Percentiles rank a stretch among this genome's conserved stretches.
phyloP scores from a whole-genome alignment of 2,329 filamentous ascomycete genomes.

The Cryphonectria carpinicola region DNA sequence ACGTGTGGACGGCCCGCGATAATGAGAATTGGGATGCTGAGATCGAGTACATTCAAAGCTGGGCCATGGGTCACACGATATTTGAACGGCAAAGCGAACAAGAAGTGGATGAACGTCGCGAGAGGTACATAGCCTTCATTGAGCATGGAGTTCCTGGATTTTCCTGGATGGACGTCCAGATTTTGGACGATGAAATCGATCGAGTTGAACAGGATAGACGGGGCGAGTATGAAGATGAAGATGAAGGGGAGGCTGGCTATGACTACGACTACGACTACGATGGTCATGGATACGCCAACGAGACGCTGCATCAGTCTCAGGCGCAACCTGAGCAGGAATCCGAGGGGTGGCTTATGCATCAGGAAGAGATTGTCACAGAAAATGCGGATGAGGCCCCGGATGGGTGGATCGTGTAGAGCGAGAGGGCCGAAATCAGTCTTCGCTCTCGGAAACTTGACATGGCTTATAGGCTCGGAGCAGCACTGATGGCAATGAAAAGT shows the following conservation, averaged over 20 bases:
- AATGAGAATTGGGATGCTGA: conserved; percentile 8
- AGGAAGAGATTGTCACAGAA: conserved; percentile 23
- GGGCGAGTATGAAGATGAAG: neutral
- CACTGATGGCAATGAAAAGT: too few relatives aligned
- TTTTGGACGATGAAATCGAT: conserved; percentile 8
- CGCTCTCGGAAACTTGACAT: conserved; percentile 19
- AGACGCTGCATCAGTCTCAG: neutral
- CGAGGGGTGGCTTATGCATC: conserved; percentile 24
- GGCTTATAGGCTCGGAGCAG: conserved; percentile 16
- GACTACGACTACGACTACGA: conserved; percentile 1
- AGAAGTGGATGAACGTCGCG: conserved; percentile 1
- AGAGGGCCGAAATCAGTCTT: conserved; percentile 12
- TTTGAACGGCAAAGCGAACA: neutral
- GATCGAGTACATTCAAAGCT: neutral
- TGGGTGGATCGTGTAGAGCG: neutral
- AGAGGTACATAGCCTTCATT: conserved; percentile 24
- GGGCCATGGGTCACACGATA: neutral
- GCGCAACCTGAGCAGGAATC: neutral
- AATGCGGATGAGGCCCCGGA: neutral
- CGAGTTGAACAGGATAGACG: neutral
- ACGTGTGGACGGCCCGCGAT: conserved; percentile 22
- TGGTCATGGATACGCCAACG: neutral
- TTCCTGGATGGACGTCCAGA: conserved; percentile 5
- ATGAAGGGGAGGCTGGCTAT: conserved; percentile 2
- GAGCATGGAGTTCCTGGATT: conserved; percentile 24